Percentiles rank a stretch among this genome's conserved stretches.
Conservation (phyloP, 2,329 filamentous ascomycete species). For the Neofusicoccum sp. region DNA sequence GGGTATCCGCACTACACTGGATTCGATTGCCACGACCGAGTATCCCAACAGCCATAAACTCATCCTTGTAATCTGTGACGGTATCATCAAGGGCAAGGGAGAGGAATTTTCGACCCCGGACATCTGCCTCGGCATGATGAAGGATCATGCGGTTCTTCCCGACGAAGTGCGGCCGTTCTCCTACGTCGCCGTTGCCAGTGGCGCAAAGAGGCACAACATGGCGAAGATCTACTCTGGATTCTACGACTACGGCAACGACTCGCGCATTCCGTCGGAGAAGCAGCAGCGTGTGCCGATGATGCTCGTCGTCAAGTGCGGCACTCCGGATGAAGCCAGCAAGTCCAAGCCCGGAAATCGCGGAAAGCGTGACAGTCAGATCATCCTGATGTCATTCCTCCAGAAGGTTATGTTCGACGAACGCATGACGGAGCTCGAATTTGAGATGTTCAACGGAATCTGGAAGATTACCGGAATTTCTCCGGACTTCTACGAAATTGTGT, state of each 20-base stretch:
- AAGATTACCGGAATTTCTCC: constrained; percentile 98
- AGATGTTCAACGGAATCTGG: constrained; percentile 99
- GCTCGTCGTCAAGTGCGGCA: constrained; percentile 92
- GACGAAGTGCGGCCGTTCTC: constrained; percentile 89
- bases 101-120: constrained; percentile 87
- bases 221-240: constrained; percentile 97
- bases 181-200: constrained; percentile 94
- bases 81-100: constrained; percentile 94
- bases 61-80: constrained; percentile 94
- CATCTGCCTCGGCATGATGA: constrained; percentile 90
- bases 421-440: constrained; percentile 98
- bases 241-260: constrained; percentile 90
- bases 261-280: constrained; percentile 77
- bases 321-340: constrained; percentile 77
- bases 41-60: constrained; percentile 99
- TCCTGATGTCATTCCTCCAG: constrained; percentile 98
- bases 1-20: constrained; percentile 88
- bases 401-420: constrained; percentile 99
- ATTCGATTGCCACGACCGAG: constrained; percentile 96
- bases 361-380: constrained; percentile 98
- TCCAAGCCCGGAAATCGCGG: constrained; percentile 95
- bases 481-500: constrained; percentile 95
- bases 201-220: constrained; percentile 99
- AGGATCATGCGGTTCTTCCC: constrained; percentile 76
- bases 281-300: constrained; percentile 99